Evolutionary conservation across 345 rosid genomes (phyloP).

Genomic region (Syzygium aromaticum): DNA sequence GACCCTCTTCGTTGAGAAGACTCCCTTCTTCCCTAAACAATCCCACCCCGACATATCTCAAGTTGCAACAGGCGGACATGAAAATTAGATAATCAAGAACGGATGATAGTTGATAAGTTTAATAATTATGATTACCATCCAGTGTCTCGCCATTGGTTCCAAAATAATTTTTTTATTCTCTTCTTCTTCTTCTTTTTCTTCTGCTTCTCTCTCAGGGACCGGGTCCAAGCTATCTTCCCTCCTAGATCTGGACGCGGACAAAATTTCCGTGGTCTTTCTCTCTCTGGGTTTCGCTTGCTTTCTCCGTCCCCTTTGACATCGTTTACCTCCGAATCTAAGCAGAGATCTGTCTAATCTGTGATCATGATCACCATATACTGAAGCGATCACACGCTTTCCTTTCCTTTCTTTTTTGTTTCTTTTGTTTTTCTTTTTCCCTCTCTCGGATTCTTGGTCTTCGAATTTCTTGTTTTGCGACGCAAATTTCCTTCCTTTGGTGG

Average conservation of each 20-base stretch:
- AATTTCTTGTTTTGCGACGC: background rate
- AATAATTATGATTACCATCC: background rate
- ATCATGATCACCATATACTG: background rate
- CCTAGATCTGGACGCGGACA: background rate
- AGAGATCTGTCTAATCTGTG: background rate
- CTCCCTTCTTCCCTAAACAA: background rate
- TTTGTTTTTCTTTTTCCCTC: background rate
- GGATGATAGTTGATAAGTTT: background rate
- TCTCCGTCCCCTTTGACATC: background rate
- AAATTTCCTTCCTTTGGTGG: background rate
- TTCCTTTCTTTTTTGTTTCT: background rate
- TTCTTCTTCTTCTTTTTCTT: background rate
- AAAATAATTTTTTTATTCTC: background rate
- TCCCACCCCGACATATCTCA: background rate
- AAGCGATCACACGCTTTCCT: background rate
- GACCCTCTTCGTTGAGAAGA: background rate
- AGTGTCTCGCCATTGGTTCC: background rate
- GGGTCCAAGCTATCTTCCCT: background rate
- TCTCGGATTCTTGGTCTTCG: background rate
- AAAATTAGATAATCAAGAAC: background rate
- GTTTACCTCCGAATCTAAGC: background rate
- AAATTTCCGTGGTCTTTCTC: background rate
- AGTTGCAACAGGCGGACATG: background rate
- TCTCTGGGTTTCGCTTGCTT: background rate
- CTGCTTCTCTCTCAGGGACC: background rate